Conservation (phyloP, 164 flowering plant species). For the Warburgia ugandensis region DNA sequence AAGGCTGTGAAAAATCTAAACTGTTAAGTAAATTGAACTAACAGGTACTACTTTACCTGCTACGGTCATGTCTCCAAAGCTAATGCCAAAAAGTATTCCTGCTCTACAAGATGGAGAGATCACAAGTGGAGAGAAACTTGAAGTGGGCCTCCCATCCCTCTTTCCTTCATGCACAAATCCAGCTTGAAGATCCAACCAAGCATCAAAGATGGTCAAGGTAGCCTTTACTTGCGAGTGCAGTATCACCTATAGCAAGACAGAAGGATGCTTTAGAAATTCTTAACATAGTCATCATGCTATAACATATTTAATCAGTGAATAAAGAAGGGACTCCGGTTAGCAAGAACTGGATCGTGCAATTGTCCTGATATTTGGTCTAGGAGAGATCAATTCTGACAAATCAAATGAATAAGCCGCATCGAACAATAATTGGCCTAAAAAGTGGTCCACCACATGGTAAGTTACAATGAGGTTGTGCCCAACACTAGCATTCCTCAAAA, state of each 20-base stretch:
- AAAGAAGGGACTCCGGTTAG: too few relatives aligned
- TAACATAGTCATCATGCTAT: neutral
- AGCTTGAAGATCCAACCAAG: constrained; percentile 95
- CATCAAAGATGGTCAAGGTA: constrained; percentile 69
- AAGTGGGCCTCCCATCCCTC: constrained; percentile 65
- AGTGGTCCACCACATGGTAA: too few relatives aligned
- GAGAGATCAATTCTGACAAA: too few relatives aligned
- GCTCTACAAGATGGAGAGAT: constrained; percentile 74
- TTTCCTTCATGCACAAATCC: constrained; percentile 73
- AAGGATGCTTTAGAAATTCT: neutral
- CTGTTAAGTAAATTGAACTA: neutral
- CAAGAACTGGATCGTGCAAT: too few relatives aligned
- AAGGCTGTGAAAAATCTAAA: neutral
- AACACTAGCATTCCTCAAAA: too few relatives aligned
- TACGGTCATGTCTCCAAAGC: constrained; percentile 32
- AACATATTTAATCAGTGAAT: neutral
- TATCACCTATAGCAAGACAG: constrained; percentile 44
- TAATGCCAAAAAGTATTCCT: constrained; percentile 70
- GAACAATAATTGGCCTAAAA: too few relatives aligned
- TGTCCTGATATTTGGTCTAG: too few relatives aligned
- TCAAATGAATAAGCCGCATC: too few relatives aligned
- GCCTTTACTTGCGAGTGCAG: constrained; percentile 91
- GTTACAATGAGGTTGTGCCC: too few relatives aligned
- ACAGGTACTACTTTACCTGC: constrained; percentile 36
- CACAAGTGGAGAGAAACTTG: constrained; percentile 73